A percentile compares a stretch with the other conserved stretches of the same genome.
Conservation (phyloP, 2,329 filamentous ascomycete species). For the Trichophyton simii region DNA sequence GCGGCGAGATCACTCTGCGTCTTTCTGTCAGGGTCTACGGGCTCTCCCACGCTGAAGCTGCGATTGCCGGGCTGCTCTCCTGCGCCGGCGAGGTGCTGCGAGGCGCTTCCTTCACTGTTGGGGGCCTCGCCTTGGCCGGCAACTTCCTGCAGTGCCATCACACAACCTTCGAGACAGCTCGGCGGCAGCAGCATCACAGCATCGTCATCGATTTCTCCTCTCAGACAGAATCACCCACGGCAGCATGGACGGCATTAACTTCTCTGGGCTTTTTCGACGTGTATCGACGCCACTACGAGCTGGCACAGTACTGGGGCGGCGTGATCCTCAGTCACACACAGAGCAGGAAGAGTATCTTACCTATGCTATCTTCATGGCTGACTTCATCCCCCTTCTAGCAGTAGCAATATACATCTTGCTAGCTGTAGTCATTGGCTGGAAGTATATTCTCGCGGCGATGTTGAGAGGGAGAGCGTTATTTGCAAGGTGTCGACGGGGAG, state of each 20-base stretch:
- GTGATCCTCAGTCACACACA: background rate
- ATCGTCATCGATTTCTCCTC: background rate
- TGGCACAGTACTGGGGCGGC: too few species aligned
- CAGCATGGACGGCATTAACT: background rate
- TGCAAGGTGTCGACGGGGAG: constrained; percentile 11
- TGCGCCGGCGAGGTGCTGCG: too few species aligned
- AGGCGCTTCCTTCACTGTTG: too few species aligned
- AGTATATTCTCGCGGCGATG: background rate
- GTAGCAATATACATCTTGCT: constrained; percentile 14
- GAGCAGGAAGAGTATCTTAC: background rate
- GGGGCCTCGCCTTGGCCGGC: too few species aligned
- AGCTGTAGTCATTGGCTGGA: constrained; percentile 5
- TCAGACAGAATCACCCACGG: background rate
- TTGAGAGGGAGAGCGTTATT: background rate
- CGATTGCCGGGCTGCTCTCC: too few species aligned
- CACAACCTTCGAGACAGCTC: too few species aligned
- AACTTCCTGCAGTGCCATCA: too few species aligned
- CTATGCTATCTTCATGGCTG: constrained; percentile 6
- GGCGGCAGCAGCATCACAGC: too few species aligned
- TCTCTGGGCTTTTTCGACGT: background rate
- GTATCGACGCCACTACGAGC: background rate
- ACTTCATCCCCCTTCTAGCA: constrained; percentile 10
- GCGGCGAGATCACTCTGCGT: too few species aligned
- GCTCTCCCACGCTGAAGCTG: too few species aligned
- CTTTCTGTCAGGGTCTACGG: too few species aligned